These are phyloP conservation scores for Xylona heveae DNA, from an alignment of 495 filamentous ascomycete genomes.

Conservation along the genomic window DNA sequence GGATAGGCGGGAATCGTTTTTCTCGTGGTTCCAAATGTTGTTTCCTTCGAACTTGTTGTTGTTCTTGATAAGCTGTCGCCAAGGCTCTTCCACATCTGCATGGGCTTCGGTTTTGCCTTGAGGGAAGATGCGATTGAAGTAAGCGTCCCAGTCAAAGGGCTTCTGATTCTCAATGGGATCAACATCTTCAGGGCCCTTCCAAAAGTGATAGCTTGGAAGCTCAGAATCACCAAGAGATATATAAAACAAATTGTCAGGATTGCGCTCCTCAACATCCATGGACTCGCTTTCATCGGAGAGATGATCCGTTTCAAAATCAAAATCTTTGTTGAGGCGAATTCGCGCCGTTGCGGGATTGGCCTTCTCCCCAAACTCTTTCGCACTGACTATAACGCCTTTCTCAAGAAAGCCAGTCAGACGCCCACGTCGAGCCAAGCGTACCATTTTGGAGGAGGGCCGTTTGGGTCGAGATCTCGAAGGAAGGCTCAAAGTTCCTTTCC, in stretches of 20 bases:
- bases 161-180: conserved; percentile 1
- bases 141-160: conserved; percentile 1
- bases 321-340: conserved; percentile 1
- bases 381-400: neutral
- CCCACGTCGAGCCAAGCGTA: conserved; percentile 3
- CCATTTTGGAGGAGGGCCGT: conserved; percentile 2
- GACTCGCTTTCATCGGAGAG: neutral
- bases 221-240: conserved; percentile 3
- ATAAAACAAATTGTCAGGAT: conserved; percentile 3
- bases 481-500: no score
- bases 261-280: neutral
- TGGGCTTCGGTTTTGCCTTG: neutral
- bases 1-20: no score
- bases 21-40: no score
- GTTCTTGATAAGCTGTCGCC: neutral
- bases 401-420: neutral
- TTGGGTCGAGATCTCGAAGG: no score
- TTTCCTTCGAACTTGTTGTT: no score
- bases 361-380: conserved; percentile 1
- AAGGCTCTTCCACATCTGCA: neutral
- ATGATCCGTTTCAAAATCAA: conserved; percentile 3
- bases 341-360: conserved; percentile 1
- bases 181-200: conserved; percentile 2
- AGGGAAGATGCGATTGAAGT: neutral
- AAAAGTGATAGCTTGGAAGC: conserved; percentile 6